These are phyloP conservation scores for Magnaporthiopsis rhizophila DNA, from an alignment of 2,329 filamentous ascomycete genomes.

Conservation along the genomic window DNA sequence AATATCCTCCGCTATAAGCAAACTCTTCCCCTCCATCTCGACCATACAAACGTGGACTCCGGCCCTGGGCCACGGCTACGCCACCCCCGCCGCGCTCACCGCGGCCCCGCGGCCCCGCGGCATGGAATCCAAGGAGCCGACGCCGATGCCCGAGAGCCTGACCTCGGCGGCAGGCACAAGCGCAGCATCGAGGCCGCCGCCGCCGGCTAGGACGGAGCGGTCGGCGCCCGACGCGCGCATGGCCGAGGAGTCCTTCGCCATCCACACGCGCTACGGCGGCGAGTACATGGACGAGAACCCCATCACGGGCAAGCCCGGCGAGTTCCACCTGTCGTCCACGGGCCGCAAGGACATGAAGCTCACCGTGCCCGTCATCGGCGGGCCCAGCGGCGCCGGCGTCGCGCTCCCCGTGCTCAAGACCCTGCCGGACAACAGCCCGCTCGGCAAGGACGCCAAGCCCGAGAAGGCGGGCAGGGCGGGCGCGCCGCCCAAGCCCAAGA, in stretches of 20 bases:
- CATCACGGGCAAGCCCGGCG: conserved; percentile 57
- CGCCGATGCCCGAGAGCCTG: conserved; percentile 36
- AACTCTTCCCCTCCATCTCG: conserved; percentile 42
- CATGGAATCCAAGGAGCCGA: conserved; percentile 37
- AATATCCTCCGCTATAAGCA: conserved; percentile 46
- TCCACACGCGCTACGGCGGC: conserved; percentile 51
- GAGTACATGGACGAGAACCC: conserved; percentile 63
- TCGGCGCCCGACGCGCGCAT: conserved; percentile 34
- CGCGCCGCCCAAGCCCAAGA: conserved; percentile 32
- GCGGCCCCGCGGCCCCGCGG: conserved; percentile 20
- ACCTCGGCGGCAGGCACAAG: conserved; percentile 19
- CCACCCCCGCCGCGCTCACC: conserved; percentile 23
- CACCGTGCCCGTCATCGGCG: conserved; percentile 16
- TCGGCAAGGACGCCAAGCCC: conserved; percentile 33
- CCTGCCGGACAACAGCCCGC: conserved; percentile 29
- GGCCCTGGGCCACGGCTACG: conserved; percentile 44
- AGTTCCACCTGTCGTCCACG: conserved; percentile 56
- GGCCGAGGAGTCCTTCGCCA: conserved; percentile 49
- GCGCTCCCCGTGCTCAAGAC: conserved; percentile 26
- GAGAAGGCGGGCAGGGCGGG: conserved; percentile 29
- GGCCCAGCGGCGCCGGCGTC: conserved; percentile 16
- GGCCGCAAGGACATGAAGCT: conserved; percentile 39
- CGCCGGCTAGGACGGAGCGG: conserved; percentile 28
- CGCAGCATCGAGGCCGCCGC: conserved; percentile 11
- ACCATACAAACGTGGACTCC: conserved; percentile 47